Evolutionary conservation across 2,329 filamentous ascomycete species (phyloP).

Genomic region (Blastomyces percursus): DNA sequence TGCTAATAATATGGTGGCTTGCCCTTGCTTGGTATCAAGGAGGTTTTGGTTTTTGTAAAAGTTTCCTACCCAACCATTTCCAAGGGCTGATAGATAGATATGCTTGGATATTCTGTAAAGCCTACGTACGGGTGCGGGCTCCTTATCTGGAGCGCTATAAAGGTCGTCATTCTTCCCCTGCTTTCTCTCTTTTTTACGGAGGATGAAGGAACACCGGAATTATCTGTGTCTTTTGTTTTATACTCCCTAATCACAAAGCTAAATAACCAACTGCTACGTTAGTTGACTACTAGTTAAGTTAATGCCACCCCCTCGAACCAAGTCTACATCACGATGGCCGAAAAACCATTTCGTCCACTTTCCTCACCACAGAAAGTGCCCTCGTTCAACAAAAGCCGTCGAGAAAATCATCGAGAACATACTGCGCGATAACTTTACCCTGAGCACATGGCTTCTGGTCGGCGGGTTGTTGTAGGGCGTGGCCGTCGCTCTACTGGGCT

Average conservation of each 20-base stretch:
- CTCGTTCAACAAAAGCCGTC: background rate
- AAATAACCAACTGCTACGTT: background rate
- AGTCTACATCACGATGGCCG: background rate
- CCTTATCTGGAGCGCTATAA: background rate
- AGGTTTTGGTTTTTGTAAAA: too few relatives aligned
- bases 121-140: background rate
- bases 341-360: background rate
- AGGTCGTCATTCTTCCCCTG: background rate
- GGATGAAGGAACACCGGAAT: background rate
- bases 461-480: background rate
- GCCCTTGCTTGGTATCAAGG: too few relatives aligned
- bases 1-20: too few relatives aligned
- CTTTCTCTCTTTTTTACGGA: background rate
- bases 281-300: background rate
- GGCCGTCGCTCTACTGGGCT: background rate
- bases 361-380: background rate
- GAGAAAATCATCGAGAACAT: fast-evolving
- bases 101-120: background rate
- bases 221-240: background rate
- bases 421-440: background rate
- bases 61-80: too few relatives aligned
- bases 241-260: background rate
- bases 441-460: conserved; percentile 1
- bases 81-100: background rate
- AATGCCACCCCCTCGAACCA: background rate